Percentiles rank a stretch among this genome's conserved stretches.
Evolutionary conservation across 176 grass and related monocot species (phyloP).

Genomic region (Carex littledalei): DNA sequence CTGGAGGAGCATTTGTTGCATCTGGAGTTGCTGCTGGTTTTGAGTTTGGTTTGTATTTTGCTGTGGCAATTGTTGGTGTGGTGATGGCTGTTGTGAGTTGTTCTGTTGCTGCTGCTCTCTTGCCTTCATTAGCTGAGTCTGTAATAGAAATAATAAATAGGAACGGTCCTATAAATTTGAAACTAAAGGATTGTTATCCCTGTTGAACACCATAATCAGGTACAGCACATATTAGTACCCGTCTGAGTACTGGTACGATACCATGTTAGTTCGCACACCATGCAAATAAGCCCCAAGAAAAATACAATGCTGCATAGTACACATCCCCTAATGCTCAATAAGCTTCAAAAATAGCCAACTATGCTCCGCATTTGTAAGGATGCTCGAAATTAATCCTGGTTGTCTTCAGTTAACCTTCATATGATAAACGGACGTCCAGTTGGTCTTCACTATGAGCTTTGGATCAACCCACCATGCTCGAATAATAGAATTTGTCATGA

Average conservation of each 20-base stretch:
- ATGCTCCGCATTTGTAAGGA: background rate
- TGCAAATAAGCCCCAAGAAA: background rate
- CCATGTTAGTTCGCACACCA: background rate
- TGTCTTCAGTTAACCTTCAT: background rate
- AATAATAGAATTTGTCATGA: background rate
- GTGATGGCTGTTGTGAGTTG: constrained; percentile 35
- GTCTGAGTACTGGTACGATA: background rate
- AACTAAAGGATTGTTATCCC: background rate
- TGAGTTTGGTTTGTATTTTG: constrained; percentile 18
- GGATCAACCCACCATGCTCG: background rate
- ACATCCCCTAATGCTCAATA: background rate
- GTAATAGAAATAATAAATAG: constrained; percentile 4
- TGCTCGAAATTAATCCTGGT: background rate
- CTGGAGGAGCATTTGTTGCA: constrained; percentile 36
- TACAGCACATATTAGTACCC: background rate
- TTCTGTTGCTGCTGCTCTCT: constrained; percentile 74
- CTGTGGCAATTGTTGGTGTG: constrained; percentile 22
- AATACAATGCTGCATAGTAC: background rate
- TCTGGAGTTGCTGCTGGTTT: constrained; percentile 31
- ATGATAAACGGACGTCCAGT: background rate
- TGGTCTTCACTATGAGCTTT: too few species aligned
- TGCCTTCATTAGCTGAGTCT: constrained; percentile 93
- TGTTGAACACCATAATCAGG: background rate
- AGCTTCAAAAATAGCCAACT: background rate
- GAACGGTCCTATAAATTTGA: background rate